phyloP scores from a whole-genome alignment of 108 stramenopile species.

The Tribonema minus region DNA sequence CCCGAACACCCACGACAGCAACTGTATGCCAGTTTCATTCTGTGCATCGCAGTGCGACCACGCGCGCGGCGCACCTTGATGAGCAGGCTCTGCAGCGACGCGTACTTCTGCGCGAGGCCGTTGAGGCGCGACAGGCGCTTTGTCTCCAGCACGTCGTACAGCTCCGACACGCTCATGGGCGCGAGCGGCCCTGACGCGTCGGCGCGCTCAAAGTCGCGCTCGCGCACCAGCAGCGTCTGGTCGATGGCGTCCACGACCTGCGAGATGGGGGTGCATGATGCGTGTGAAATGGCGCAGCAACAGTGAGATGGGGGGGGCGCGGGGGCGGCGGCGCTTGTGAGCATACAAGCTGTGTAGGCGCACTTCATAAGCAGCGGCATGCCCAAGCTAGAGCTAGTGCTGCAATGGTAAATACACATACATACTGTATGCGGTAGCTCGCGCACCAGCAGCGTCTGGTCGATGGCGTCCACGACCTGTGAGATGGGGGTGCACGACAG shows the following conservation, averaged over 20 bases:
- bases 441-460: conserved; percentile 52
- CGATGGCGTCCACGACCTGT: conserved; percentile 34
- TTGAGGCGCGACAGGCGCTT: conserved; percentile 53
- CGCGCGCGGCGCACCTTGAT: conserved; percentile 58
- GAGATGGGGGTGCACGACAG: too few species aligned
- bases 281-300: too few species aligned
- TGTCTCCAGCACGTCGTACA: conserved; percentile 60
- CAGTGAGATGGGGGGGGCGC: too few species aligned
- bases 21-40: too few species aligned
- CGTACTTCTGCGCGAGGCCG: conserved; percentile 59
- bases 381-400: too few species aligned
- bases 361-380: too few species aligned
- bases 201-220: conserved; percentile 38
- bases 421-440: too few species aligned
- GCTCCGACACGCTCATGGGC: conserved; percentile 37
- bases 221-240: conserved; percentile 50
- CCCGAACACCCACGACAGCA: too few species aligned
- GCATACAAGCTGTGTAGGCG: too few species aligned
- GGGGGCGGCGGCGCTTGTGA: too few species aligned
- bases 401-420: too few species aligned
- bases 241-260: conserved; percentile 38
- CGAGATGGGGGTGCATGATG: neutral
- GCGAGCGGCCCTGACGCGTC: conserved; percentile 16
- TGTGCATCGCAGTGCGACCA: too few species aligned
- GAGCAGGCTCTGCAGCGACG: conserved; percentile 56